Conservation (phyloP, 306 rosid genomes). For the Fragaria ananassa region DNA sequence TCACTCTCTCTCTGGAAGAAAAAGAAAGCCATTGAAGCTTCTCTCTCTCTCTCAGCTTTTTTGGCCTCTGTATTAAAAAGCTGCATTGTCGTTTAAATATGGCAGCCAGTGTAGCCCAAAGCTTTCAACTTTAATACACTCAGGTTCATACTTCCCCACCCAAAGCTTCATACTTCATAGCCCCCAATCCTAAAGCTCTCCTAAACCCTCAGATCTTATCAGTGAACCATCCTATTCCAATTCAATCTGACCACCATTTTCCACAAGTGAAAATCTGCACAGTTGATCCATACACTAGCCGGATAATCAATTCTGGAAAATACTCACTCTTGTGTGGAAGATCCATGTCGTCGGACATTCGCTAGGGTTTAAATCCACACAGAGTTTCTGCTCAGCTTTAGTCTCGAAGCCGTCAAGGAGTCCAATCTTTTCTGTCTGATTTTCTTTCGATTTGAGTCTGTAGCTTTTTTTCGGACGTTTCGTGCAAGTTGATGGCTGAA, state of each 20-base stretch:
- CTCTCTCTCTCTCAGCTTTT: slow-evolving; percentile 5
- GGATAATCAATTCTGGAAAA: not conserved
- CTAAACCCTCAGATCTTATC: slow-evolving; percentile 14
- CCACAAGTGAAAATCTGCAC: not conserved
- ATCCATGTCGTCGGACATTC: slow-evolving; percentile 90
- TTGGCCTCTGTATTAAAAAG: slow-evolving; percentile 31
- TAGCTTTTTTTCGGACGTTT: not conserved
- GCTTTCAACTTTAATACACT: slow-evolving; percentile 29
- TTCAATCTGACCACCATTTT: slow-evolving; percentile 13
- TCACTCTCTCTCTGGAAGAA: not conserved
- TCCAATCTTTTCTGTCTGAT: not conserved
- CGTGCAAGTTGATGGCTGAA: slow-evolving; percentile 33
- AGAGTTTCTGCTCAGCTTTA: not conserved
- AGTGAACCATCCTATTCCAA: not conserved
- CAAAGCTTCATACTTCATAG: slow-evolving; percentile 24
- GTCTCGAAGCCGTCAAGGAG: not conserved
- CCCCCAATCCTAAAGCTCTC: slow-evolving; percentile 1
- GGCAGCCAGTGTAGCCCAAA: slow-evolving; percentile 34
- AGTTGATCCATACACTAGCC: not conserved
- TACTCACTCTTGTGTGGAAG: not conserved
- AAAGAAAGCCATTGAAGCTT: slow-evolving; percentile 17
- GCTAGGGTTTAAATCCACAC: slow-evolving; percentile 38
- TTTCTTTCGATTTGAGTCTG: not conserved
- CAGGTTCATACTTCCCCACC: slow-evolving; percentile 7
- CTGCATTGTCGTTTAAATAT: slow-evolving; percentile 27